These are phyloP conservation scores for Lentinula raphanica DNA, from an alignment of 768 basidiomycete genomes.

Conservation along the genomic window DNA sequence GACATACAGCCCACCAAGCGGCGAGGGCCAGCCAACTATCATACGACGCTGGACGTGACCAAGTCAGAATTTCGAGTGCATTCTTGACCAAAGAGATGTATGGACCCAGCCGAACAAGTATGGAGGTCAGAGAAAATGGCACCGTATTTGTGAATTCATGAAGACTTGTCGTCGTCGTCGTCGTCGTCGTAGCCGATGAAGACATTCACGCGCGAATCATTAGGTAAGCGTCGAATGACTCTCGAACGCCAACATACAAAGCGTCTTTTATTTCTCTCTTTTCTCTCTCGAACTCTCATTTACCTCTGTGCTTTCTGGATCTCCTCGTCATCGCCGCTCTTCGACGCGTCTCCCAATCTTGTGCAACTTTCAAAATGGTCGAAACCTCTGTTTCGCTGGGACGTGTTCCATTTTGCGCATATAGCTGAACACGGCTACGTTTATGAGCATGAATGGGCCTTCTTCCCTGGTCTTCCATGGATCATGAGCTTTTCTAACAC, in stretches of 20 bases:
- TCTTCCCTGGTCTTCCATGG: slow-evolving; percentile 64
- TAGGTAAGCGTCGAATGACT: not conserved
- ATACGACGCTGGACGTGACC: slow-evolving; percentile 48
- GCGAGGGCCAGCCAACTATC: slow-evolving; percentile 65
- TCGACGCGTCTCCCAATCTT: slow-evolving; percentile 14
- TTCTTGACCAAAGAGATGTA: slow-evolving; percentile 39
- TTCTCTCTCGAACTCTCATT: slow-evolving; percentile 25
- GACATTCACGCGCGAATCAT: not conserved
- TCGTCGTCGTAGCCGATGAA: not conserved
- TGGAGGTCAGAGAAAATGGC: slow-evolving; percentile 55
- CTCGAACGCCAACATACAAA: not conserved
- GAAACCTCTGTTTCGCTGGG: slow-evolving; percentile 69
- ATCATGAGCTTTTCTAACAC: slow-evolving; percentile 35
- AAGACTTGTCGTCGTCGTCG: slow-evolving; percentile 2
- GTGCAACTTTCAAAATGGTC: slow-evolving; percentile 4
- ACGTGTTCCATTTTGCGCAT: slow-evolving; percentile 73
- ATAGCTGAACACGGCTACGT: slow-evolving; percentile 54
- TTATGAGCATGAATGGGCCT: slow-evolving; percentile 86
- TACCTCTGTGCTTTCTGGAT: slow-evolving; percentile 7
- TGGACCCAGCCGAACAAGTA: slow-evolving; percentile 60
- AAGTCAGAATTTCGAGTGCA: slow-evolving; percentile 46
- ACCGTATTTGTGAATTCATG: slow-evolving; percentile 51
- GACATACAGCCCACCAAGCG: slow-evolving; percentile 73
- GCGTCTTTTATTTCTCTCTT: not conserved
- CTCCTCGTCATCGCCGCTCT: not conserved